Conservation (phyloP, 257 asterid genomes). For the Plectranthus barbatus region DNA sequence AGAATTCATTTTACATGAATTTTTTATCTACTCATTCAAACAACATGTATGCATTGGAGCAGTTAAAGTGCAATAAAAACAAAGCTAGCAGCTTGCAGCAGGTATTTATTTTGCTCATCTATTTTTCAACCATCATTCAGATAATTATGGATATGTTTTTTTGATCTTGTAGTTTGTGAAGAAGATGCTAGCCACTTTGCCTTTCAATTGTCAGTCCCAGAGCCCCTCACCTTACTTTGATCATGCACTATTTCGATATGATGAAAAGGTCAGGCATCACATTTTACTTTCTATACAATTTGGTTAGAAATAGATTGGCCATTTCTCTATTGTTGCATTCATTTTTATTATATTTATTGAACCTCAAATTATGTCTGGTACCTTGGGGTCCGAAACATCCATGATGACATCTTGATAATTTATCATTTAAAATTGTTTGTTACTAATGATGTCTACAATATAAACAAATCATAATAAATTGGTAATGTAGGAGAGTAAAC, state of each 20-base stretch:
- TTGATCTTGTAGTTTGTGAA: slow-evolving; percentile 66
- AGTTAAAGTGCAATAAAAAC: slow-evolving; percentile 53
- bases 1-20: slow-evolving; percentile 58
- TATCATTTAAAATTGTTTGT: background rate
- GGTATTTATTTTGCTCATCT: slow-evolving; percentile 34
- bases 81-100: slow-evolving; percentile 70
- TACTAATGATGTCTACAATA: background rate
- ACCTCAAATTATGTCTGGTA: background rate
- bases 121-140: background rate
- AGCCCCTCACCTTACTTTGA: slow-evolving; percentile 98
- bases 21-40: slow-evolving; percentile 81
- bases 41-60: slow-evolving; percentile 76
- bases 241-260: slow-evolving; percentile 85
- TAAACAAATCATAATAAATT: background rate
- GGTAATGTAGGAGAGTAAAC: background rate
- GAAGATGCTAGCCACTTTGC: slow-evolving; percentile 71
- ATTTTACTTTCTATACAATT: slow-evolving; percentile 1
- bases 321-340: background rate
- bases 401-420: background rate
- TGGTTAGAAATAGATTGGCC: background rate
- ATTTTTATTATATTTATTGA: background rate
- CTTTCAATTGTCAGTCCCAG: slow-evolving; percentile 80
- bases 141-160: background rate
- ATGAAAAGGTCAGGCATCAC: slow-evolving; percentile 67
- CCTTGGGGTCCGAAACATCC: background rate